A percentile compares a stretch with the other conserved stretches of the same genome.
These are phyloP conservation scores for Aspergillus proliferans DNA, from an alignment of 2,329 filamentous ascomycete genomes.

Conservation along the genomic window DNA sequence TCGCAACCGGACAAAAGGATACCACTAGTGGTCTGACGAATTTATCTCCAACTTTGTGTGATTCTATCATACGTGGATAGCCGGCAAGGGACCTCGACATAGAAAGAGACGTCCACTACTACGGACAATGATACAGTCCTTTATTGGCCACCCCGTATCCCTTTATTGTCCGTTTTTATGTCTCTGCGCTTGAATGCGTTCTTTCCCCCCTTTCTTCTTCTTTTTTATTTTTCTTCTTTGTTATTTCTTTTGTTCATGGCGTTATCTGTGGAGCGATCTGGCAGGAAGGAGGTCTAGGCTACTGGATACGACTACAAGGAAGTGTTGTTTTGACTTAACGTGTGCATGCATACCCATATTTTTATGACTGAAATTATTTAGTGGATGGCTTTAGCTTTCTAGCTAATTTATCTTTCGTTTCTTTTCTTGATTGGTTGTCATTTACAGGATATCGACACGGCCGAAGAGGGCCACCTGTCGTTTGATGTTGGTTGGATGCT, in stretches of 20 bases:
- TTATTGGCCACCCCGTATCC: not conserved
- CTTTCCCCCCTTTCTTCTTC: slow-evolving; percentile 5
- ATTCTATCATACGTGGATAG: too few species aligned
- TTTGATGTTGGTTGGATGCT: too few species aligned
- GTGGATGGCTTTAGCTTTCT: not conserved
- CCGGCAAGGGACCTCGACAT: too few species aligned
- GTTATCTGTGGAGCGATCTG: slow-evolving; percentile 26
- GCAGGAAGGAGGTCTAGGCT: slow-evolving; percentile 22
- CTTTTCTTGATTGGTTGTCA: not conserved
- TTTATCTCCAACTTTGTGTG: slow-evolving; percentile 1
- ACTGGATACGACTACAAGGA: slow-evolving; percentile 22
- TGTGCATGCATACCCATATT: slow-evolving; percentile 11
- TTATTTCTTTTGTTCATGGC: slow-evolving; percentile 24
- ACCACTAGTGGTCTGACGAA: slow-evolving; percentile 25
- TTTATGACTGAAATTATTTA: slow-evolving; percentile 10
- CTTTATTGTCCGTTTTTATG: not conserved
- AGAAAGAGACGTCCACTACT: too few species aligned
- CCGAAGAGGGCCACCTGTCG: too few species aligned
- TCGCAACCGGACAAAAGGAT: slow-evolving; percentile 33
- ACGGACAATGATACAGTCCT: not conserved
- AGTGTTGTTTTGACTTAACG: slow-evolving; percentile 16
- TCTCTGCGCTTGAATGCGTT: not conserved
- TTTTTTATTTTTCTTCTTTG: slow-evolving; percentile 17
- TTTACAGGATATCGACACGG: too few species aligned
- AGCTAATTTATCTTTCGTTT: not conserved